These are phyloP conservation scores for Colletotrichum karsti DNA, from an alignment of 2,329 filamentous ascomycete genomes.

Conservation along the genomic window DNA sequence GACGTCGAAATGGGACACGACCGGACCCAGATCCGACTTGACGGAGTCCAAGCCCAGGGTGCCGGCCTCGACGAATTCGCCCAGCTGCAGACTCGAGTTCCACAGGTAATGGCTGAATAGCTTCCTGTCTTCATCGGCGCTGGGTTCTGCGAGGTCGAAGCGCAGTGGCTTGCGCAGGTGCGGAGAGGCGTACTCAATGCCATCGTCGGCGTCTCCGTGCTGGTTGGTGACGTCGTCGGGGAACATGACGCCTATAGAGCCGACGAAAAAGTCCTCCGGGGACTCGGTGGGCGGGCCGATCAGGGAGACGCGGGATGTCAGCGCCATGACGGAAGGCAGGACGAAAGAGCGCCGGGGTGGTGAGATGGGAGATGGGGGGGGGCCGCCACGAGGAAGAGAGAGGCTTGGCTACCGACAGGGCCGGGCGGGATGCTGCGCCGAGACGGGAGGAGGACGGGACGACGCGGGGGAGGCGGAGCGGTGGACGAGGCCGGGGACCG, in stretches of 20 bases:
- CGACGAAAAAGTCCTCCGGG: constrained; percentile 68
- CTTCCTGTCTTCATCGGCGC: constrained; percentile 59
- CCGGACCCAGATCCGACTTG: constrained; percentile 11
- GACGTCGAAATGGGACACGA: constrained; percentile 52
- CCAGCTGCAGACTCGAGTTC: constrained; percentile 69
- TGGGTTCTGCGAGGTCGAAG: constrained; percentile 57
- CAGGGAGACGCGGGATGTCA: constrained; percentile 54
- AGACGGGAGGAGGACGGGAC: neutral
- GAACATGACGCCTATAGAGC: constrained; percentile 70
- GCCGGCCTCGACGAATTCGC: constrained; percentile 63
- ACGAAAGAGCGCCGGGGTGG: constrained; percentile 4
- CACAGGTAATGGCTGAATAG: constrained; percentile 79
- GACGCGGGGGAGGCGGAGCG: neutral
- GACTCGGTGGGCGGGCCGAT: constrained; percentile 44
- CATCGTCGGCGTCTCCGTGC: constrained; percentile 69
- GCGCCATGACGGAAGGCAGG: constrained; percentile 44
- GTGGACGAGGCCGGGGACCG: neutral
- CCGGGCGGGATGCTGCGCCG: neutral
- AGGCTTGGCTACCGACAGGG: neutral
- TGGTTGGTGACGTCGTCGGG: constrained; percentile 72
- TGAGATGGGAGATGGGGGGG: neutral
- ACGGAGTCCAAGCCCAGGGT: constrained; percentile 39
- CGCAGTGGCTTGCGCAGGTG: constrained; percentile 53
- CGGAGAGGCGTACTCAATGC: constrained; percentile 67
- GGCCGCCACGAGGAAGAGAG: neutral